These are phyloP conservation scores for Xylaria sp. DNA, from an alignment of 2,329 filamentous ascomycete species.

Conservation along the genomic window DNA sequence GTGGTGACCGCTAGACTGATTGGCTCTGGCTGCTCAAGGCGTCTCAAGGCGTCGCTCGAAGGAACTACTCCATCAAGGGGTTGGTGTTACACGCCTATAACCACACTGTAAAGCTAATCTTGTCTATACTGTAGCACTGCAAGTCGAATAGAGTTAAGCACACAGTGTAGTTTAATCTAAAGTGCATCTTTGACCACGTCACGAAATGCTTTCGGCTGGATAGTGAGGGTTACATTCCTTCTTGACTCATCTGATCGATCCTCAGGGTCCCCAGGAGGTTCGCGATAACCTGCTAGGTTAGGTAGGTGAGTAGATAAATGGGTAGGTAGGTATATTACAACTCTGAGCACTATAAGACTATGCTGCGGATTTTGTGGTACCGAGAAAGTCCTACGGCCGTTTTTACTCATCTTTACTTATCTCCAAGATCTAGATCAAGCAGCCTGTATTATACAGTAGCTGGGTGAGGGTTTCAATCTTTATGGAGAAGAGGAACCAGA, in stretches of 20 bases:
- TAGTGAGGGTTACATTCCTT: conserved; percentile 24
- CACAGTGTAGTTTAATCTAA: background rate
- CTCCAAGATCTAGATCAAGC: background rate
- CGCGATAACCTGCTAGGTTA: conserved; percentile 1
- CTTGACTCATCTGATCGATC: conserved; percentile 35
- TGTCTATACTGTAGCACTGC: background rate
- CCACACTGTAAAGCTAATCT: background rate
- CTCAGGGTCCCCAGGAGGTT: background rate
- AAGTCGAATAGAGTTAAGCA: background rate
- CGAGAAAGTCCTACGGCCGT: conserved; percentile 22
- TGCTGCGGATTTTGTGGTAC: background rate
- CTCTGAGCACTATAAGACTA: background rate
- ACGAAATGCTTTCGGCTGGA: conserved; percentile 11
- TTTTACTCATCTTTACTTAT: background rate
- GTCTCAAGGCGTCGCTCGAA: conserved; percentile 16
- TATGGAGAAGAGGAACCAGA: background rate
- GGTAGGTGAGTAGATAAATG: conserved; percentile 5
- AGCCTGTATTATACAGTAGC: background rate
- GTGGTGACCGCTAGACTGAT: conserved; percentile 24
- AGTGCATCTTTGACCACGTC: conserved; percentile 21
- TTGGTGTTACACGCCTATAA: background rate
- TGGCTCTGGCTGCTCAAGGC: conserved; percentile 17
- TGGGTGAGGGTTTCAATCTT: background rate
- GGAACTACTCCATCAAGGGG: conserved; percentile 18
- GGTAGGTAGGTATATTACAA: background rate